phyloP scores from a whole-genome alignment of 2,329 filamentous ascomycete species.

The Malbranchea zuffiana region DNA sequence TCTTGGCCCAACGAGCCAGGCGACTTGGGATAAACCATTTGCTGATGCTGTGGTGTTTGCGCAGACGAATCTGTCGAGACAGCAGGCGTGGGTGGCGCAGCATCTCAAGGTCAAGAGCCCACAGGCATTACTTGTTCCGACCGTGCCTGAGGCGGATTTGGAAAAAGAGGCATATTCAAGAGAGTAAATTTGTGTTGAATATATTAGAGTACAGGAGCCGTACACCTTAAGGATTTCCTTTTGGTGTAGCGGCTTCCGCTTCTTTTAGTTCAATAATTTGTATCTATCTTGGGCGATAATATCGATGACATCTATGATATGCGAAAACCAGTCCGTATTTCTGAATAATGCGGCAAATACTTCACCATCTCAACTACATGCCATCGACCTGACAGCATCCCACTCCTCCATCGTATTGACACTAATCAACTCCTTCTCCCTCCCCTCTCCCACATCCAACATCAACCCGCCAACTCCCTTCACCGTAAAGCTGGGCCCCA shows the following conservation, averaged over 20 bases:
- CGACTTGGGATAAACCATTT: constrained; percentile 29
- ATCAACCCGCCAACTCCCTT: constrained; percentile 14
- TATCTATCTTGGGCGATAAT: too few species aligned
- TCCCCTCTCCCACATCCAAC: constrained; percentile 8
- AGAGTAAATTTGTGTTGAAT: neutral
- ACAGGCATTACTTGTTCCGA: constrained; percentile 30
- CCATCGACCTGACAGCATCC: too few species aligned
- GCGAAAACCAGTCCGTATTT: too few species aligned
- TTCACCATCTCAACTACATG: too few species aligned
- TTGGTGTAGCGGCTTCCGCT: too few species aligned
- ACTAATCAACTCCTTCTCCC: constrained; percentile 18
- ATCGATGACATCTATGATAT: too few species aligned
- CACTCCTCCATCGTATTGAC: constrained; percentile 31
- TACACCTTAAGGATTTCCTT: too few species aligned
- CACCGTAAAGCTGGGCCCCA: constrained; percentile 16
- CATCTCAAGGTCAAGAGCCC: constrained; percentile 27
- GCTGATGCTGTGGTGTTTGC: constrained; percentile 19
- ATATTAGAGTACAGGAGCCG: too few species aligned
- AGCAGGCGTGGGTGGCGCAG: constrained; percentile 25
- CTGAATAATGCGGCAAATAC: too few species aligned
- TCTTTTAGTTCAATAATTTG: too few species aligned
- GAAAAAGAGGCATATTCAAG: neutral
- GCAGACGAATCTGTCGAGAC: constrained; percentile 17
- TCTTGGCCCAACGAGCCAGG: constrained; percentile 23
- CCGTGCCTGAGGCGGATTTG: constrained; percentile 5